A percentile compares a stretch with the other conserved stretches of the same genome.
These are phyloP conservation scores for Pythium aristosporum DNA, from an alignment of 352 stramenopile genomes.

Conservation along the genomic window DNA sequence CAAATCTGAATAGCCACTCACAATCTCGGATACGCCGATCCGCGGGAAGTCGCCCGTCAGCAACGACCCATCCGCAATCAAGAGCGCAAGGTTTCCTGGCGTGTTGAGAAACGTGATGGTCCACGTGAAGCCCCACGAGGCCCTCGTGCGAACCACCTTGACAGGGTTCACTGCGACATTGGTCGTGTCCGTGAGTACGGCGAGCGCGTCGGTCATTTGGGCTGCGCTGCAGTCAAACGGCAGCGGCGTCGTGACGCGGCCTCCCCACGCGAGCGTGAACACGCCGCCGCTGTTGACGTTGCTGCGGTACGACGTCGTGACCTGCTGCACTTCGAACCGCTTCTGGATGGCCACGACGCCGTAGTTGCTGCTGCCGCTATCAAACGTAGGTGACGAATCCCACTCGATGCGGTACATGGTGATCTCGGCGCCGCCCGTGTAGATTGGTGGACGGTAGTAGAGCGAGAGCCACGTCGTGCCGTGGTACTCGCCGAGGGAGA, in stretches of 20 bases:
- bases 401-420: conserved; percentile 93
- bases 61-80: conserved; percentile 79
- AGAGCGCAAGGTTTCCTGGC: conserved; percentile 82
- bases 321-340: conserved; percentile 90
- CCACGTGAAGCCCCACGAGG: conserved; percentile 91
- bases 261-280: conserved; percentile 93
- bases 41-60: conserved; percentile 88
- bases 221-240: conserved; percentile 63
- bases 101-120: conserved; percentile 90
- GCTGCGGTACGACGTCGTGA: conserved; percentile 65
- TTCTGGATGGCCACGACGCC: conserved; percentile 85
- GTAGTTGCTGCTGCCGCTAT: conserved; percentile 81
- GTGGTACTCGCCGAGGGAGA: conserved; percentile 81
- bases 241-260: conserved; percentile 60
- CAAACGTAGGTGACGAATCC: conserved; percentile 82
- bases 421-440: conserved; percentile 87
- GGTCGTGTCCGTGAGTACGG: conserved; percentile 72
- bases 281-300: conserved; percentile 71
- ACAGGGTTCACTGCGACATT: conserved; percentile 79
- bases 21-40: conserved; percentile 80
- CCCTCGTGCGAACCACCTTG: conserved; percentile 51
- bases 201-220: conserved; percentile 77
- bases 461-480: conserved; percentile 72
- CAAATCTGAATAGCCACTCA: conserved; percentile 81
- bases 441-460: conserved; percentile 76